Base-by-base conservation (phyloP, 1,284 basidiomycete species). In the Erythrobasidium hasegawianum region DNA sequence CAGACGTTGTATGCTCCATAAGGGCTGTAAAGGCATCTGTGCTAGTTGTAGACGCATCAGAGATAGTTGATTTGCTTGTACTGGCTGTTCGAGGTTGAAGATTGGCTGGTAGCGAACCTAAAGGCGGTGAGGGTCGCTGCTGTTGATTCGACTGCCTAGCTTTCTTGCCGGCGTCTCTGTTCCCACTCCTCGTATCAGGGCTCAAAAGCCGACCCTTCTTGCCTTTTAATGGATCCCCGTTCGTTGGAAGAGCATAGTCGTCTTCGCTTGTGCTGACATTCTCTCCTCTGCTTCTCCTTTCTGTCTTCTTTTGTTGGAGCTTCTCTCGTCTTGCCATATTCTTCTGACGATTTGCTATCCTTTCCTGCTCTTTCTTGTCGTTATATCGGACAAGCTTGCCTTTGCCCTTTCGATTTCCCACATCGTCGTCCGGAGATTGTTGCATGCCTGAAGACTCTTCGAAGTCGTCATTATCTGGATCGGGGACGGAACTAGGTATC, bases 261-360 rank as follows among this genome's bases (percentile, higher is more conserved):
- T 47, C 43, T 8, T 47, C 43, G 43, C 43, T 47, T 16, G 43
- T 24, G 22, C 43, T 47, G 22, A 18, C 43, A 24, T 47, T 24
- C 14, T 47, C n/a, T 47, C 22, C 43, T 16, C 8, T 47, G 43
- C 43, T 47, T 47, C 43, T 5, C 22, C 22, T 24, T 5, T n/a
- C 16, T 16, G 43, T 8, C 43, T 47, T 47, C 43, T 8, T n/a
- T 24, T 47, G 43, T 5, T 7, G 8, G n/a, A n/a, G 4, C 43
- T 24, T 47, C 14, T 47, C 43, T n/a, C 43, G 43, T 47, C 43
- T 47, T 47, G 16, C n/a, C 43, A 47, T 47, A 24, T 47, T 47
- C 43, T 47, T 47, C n/a, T n/a, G n/a, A 8, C 43, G 43, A 16
- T 47, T 47, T 4, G 43, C 43, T 47, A 18, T n/a, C 43, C 43